These are phyloP conservation scores for Plenodomus lindquistii DNA, from an alignment of 2,329 filamentous ascomycete genomes.

Conservation along the genomic window DNA sequence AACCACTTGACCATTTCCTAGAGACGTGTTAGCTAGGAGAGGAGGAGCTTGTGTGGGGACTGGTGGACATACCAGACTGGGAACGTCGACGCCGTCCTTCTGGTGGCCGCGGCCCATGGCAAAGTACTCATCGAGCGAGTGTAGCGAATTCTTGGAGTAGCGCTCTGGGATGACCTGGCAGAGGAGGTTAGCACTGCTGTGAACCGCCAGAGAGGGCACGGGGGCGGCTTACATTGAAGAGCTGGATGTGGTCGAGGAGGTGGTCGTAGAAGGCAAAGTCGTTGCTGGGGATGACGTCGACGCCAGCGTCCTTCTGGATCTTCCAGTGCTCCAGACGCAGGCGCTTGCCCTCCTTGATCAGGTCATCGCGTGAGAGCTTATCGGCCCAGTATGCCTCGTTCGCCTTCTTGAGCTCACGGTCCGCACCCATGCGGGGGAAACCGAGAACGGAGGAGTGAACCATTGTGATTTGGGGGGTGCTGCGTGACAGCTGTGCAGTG, in stretches of 20 bases:
- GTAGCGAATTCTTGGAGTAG: slow-evolving; percentile 87
- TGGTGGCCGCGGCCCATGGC: slow-evolving; percentile 99
- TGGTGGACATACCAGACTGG: slow-evolving; percentile 64
- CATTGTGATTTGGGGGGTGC: slow-evolving; percentile 40
- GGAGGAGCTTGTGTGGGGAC: background rate
- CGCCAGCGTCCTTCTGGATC: slow-evolving; percentile 98
- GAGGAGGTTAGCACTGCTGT: slow-evolving; percentile 15
- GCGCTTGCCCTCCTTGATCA: slow-evolving; percentile 93
- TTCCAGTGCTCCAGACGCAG: slow-evolving; percentile 98
- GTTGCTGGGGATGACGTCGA: slow-evolving; percentile 98
- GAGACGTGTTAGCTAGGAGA: slow-evolving; percentile 28
- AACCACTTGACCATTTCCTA: slow-evolving; percentile 99
- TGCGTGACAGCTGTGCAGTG: slow-evolving; percentile 6
- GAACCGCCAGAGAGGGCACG: slow-evolving; percentile 1
- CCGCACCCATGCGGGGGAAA: slow-evolving; percentile 98
- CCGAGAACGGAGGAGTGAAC: slow-evolving; percentile 77
- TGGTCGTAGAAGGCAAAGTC: slow-evolving; percentile 99
- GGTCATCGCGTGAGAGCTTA: slow-evolving; percentile 89
- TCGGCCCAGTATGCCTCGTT: slow-evolving; percentile 97
- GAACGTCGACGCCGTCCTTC: slow-evolving; percentile 90
- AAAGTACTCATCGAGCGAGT: slow-evolving; percentile 95
- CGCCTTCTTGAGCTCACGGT: slow-evolving; percentile 99
- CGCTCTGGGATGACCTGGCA: slow-evolving; percentile 89
- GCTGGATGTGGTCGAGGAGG: slow-evolving; percentile 95
- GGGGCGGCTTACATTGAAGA: slow-evolving; percentile 76